Conservation (phyloP, 208 protist species). For the Plasmodiophora brassicae region DNA sequence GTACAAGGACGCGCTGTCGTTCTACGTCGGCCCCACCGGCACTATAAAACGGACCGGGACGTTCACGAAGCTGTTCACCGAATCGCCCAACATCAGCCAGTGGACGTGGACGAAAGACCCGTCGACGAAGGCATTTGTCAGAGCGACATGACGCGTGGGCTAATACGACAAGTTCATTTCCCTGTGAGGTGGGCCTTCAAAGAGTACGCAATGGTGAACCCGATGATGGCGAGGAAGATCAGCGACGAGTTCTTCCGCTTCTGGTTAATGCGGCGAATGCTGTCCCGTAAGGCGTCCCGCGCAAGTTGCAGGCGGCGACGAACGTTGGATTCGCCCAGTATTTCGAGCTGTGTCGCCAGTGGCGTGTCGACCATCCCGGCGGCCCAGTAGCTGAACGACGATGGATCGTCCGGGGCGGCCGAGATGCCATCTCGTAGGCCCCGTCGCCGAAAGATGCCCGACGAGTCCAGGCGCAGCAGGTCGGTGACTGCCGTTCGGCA, state of each 20-base stretch:
- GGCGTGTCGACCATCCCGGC: not conserved
- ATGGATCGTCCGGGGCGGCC: not conserved
- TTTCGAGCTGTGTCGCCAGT: not conserved
- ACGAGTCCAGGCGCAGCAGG: not conserved
- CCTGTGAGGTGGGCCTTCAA: not conserved
- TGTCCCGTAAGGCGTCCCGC: not conserved
- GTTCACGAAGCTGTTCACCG: not conserved
- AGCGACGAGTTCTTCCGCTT: not conserved
- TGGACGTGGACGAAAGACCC: not conserved
- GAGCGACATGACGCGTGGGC: too few species aligned
- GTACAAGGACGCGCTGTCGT: not conserved
- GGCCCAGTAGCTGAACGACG: slow-evolving; percentile 1
- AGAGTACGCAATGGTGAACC: not conserved
- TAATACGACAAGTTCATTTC: too few species aligned
- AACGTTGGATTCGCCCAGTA: not conserved
- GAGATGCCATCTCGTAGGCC: too few species aligned
- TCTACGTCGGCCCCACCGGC: not conserved
- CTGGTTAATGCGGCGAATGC: not conserved
- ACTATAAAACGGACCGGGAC: not conserved
- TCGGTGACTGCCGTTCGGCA: not conserved
- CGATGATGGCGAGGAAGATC: not conserved
- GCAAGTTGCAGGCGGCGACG: not conserved
- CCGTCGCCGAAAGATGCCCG: not conserved
- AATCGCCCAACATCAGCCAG: not conserved
- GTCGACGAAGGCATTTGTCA: not conserved